Conservation (phyloP, 805 yeast genomes). For the Starmerella ratchasimensis region DNA sequence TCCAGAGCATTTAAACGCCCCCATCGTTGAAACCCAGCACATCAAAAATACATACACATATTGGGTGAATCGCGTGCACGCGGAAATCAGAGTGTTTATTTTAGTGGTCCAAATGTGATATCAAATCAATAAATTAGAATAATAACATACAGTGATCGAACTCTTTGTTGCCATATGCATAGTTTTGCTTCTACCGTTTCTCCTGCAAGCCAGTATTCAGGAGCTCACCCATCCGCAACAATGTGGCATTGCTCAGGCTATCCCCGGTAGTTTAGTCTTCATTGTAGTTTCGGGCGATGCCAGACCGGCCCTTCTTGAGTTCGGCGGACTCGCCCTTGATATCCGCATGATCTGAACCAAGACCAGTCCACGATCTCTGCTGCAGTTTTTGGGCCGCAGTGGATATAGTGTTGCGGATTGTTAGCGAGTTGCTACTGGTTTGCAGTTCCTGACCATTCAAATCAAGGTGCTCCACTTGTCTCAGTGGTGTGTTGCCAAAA, state of each 20-base stretch:
- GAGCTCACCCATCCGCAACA: too few species aligned
- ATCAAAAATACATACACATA: neutral
- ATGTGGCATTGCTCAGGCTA: constrained; percentile 33
- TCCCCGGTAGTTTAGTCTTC: constrained; percentile 49
- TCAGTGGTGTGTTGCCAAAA: constrained; percentile 59
- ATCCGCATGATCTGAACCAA: constrained; percentile 64
- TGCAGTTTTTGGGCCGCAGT: constrained; percentile 75
- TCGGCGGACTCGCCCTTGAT: constrained; percentile 54
- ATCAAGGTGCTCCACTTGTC: constrained; percentile 51
- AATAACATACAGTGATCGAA: too few species aligned
- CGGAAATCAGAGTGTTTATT: too few species aligned
- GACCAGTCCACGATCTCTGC: constrained; percentile 67
- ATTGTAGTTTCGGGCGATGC: constrained; percentile 85
- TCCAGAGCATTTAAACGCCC: too few species aligned
- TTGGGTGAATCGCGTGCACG: too few species aligned
- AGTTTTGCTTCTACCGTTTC: too few species aligned
- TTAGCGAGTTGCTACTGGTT: constrained; percentile 29
- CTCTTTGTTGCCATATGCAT: too few species aligned
- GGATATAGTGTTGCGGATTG: constrained; percentile 66
- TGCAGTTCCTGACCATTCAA: constrained; percentile 33
- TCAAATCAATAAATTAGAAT: neutral
- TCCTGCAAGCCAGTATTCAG: too few species aligned
- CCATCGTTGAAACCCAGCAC: too few species aligned
- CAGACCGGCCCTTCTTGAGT: constrained; percentile 70
- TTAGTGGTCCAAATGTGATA: too few species aligned